Percentiles rank a stretch among this genome's conserved stretches.
Evolutionary conservation across 108 stramenopile species (phyloP).

Genomic region (Fistulifera solaris): DNA sequence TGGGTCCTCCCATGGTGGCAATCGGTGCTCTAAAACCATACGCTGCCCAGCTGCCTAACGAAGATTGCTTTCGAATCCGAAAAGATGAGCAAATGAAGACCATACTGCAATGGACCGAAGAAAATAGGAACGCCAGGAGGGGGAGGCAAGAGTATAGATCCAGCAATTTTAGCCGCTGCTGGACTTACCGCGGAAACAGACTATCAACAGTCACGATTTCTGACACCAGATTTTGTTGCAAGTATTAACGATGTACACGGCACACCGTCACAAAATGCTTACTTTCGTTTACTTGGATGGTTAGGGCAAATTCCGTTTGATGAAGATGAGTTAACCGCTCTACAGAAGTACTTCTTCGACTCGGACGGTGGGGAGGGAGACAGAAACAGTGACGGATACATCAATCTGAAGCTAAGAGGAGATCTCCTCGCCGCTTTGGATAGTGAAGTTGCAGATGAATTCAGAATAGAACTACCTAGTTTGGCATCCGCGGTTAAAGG

Average conservation of each 20-base stretch:
- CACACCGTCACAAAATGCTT: conserved; percentile 73
- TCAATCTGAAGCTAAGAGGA: conserved; percentile 71
- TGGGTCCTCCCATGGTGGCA: conserved; percentile 80
- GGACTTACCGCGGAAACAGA: conserved; percentile 14
- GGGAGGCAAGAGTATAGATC: background rate
- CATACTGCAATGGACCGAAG: conserved; percentile 75
- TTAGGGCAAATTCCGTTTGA: conserved; percentile 83
- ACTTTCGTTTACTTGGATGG: conserved; percentile 77
- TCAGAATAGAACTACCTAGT: conserved; percentile 52
- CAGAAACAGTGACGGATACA: conserved; percentile 56
- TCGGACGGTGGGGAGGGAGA: conserved; percentile 51
- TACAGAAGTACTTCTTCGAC: conserved; percentile 79
- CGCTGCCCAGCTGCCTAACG: conserved; percentile 63
- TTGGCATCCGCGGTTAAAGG: conserved; percentile 22
- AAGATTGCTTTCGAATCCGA: conserved; percentile 77
- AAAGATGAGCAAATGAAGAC: conserved; percentile 84
- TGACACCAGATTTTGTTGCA: conserved; percentile 49
- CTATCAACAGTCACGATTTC: conserved; percentile 18
- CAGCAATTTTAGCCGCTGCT: conserved; percentile 1
- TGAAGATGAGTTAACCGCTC: conserved; percentile 72
- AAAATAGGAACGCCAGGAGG: conserved; percentile 31
- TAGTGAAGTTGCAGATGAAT: conserved; percentile 72
- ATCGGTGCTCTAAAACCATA: conserved; percentile 62
- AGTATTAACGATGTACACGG: conserved; percentile 54
- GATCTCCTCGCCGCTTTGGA: conserved; percentile 77